These are phyloP conservation scores for Lentinula raphanica DNA, from an alignment of 768 basidiomycete genomes.

Conservation along the genomic window DNA sequence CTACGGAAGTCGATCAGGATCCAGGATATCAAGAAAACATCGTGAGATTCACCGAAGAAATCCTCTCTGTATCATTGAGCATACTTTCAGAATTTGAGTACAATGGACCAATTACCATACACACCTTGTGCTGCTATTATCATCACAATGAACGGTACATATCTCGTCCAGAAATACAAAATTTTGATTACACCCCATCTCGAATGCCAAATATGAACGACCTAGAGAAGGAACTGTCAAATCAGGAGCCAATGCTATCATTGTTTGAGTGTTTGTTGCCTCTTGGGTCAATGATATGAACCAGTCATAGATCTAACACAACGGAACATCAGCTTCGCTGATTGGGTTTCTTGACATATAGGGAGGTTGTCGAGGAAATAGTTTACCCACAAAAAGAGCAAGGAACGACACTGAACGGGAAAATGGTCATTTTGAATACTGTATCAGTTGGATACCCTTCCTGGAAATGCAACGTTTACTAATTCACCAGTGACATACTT, in stretches of 20 bases:
- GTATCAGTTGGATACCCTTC: too few relatives aligned
- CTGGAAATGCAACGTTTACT: too few relatives aligned
- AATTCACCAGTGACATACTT: slow-evolving; percentile 1
- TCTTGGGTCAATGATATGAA: background rate
- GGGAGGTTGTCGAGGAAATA: background rate
- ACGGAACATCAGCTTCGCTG: too few relatives aligned
- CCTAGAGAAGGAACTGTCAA: background rate
- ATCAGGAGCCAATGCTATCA: background rate
- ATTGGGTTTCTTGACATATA: background rate
- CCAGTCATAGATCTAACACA: background rate
- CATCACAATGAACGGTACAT: background rate
- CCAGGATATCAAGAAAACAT: background rate
- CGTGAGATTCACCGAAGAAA: background rate
- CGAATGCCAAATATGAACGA: background rate
- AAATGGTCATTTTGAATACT: background rate
- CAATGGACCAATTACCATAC: background rate
- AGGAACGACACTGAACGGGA: background rate
- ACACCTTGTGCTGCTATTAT: background rate
- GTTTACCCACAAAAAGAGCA: background rate
- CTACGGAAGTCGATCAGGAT: background rate
- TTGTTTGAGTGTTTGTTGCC: background rate
- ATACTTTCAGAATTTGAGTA: too few relatives aligned
- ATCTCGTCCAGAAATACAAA: background rate
- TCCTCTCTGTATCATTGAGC: background rate
- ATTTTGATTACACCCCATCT: background rate